Base-by-base conservation (phyloP, 768 basidiomycete genomes). In the Hortiboletus campestris region DNA sequence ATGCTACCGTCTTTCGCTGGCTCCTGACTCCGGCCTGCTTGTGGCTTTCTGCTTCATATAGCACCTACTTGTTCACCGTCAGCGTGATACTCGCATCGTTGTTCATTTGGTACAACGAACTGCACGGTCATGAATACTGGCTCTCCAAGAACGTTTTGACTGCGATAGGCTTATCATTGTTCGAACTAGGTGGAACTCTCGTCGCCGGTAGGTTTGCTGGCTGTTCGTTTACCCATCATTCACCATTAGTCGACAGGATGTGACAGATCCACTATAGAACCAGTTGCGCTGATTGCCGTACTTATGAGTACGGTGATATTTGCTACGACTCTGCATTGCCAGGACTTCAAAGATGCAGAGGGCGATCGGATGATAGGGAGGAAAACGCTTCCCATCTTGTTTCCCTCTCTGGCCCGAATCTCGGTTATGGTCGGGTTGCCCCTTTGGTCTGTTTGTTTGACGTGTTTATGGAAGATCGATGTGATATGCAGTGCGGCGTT, bases 351-450 rank as follows among this genome's bases (percentile, higher is more conserved):
- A 46, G 80, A 81, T 46, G 63, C 72, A 35, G 72, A 74, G 17
- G 80, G 80, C 10, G 80, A 80, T 48, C 57, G 62, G 1, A 54
- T 67, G 13, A 65, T 70, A 12, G 76, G 76, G 4, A 67, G 80
- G 28, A 58, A 65, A 10, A 81, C 80, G 0, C 55, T 81, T 2
- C 80, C 80, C 4, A 77, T 81, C 54, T 71, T 71, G 13, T 69
- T 74, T 17, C 80, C 80, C 17, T 62, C 46, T 12, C 58, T 66
- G 16, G 66, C 68, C 8, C 66, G 69, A 19, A 14, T 48, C 1
- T 66, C 68, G 16, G 66, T 63, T 17, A 61, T 72, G 62, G 13
- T 70, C 11, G 64, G 63, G 34, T 46, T 70, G 2, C 69, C 69
- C 8, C 38, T 72, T 17, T 70, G 69, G 70, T 72, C 70, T 29